Evolutionary conservation across 2,329 filamentous ascomycete species (phyloP), one percentile per base, ranked within the genome.

Genomic region (Hymenotorrendiella dingleyae): DNA sequence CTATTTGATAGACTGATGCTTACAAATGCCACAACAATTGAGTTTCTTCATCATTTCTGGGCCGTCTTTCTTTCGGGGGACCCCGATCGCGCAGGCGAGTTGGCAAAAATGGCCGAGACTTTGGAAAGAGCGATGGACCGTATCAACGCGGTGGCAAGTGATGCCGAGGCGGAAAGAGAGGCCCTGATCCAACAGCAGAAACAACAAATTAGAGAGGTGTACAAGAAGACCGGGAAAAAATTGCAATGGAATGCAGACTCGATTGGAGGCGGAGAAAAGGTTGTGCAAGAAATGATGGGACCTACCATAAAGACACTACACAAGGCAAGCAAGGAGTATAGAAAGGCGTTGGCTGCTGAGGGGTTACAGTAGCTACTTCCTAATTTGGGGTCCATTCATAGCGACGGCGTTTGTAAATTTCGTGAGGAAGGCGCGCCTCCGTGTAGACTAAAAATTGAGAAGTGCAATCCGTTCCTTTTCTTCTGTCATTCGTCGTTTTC

Each of bases 1-100:
- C 67, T 80, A 2, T 80, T 79, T 51, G 80, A 84, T 52, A 74
- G 74, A 14, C 59, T 86, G n/a, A 72, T 70, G 10, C 72, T 85
- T 42, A 95, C 91, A 0, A 89, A 97, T 62, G 90, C 90, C 40
- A 98, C 93, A 0, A 94, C 88, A 0, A 84, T 86, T 27, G 93
- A 98, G 60, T 98, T 97, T 58, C 70, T 98, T n/a, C 86, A 91
- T 56, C 94, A 97, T 63, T 98, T 98, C 68, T 98, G 91, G 91
- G 76, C 79, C 24, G 81, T 90, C 0, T 98, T 94, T 59, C 73
- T 94, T 20, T 96, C 90, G 0, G 91, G 90, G 11, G 87, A 96
- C 59, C 68, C 86, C 1, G 82, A 87, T 46, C 82, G 87, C 24
- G 86, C 87, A 0, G 73, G 74, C 30, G 91, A 98, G 64, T 73